A percentile compares a stretch with the other conserved stretches of the same genome.
Conservation (phyloP, 2,329 filamentous ascomycete species). For the Aspergillus unguis region DNA sequence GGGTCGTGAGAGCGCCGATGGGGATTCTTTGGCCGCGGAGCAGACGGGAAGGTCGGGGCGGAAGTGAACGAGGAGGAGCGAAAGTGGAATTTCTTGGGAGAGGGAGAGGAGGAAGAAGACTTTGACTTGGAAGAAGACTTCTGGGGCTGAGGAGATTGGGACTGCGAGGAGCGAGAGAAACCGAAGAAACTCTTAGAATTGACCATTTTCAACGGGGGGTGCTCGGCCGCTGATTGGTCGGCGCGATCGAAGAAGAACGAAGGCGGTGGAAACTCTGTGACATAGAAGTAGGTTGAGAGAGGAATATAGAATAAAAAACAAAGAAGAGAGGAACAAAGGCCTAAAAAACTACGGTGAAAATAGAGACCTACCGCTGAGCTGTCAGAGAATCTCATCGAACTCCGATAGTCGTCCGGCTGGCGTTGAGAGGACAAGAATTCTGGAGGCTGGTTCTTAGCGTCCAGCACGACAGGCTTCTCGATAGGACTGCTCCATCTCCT, state of each 20-base stretch:
- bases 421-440: constrained; percentile 13
- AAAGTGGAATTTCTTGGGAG: constrained; percentile 16
- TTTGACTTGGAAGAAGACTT: constrained; percentile 13
- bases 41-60: constrained; percentile 20
- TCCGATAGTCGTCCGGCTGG: constrained; percentile 3
- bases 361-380: background rate
- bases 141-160: background rate
- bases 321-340: constrained; percentile 2
- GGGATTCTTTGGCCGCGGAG: constrained; percentile 15
- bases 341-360: background rate
- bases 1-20: constrained; percentile 41
- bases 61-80: constrained; percentile 32
- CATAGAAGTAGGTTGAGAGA: background rate
- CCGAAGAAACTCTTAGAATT: constrained; percentile 29
- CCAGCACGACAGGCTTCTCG: constrained; percentile 1
- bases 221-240: constrained; percentile 20
- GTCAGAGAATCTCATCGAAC: constrained; percentile 9
- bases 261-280: constrained; percentile 35
- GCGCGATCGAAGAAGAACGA: constrained; percentile 36
- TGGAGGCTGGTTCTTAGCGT: constrained; percentile 13
- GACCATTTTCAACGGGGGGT: constrained; percentile 29
- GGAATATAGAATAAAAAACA: background rate
- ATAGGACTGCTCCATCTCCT: background rate
- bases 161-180: constrained; percentile 34
- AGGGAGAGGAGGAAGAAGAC: constrained; percentile 10